A percentile compares a stretch with the other conserved stretches of the same genome.
phyloP scores from a whole-genome alignment of 305 asterid species.

The Ajuga reptans region DNA sequence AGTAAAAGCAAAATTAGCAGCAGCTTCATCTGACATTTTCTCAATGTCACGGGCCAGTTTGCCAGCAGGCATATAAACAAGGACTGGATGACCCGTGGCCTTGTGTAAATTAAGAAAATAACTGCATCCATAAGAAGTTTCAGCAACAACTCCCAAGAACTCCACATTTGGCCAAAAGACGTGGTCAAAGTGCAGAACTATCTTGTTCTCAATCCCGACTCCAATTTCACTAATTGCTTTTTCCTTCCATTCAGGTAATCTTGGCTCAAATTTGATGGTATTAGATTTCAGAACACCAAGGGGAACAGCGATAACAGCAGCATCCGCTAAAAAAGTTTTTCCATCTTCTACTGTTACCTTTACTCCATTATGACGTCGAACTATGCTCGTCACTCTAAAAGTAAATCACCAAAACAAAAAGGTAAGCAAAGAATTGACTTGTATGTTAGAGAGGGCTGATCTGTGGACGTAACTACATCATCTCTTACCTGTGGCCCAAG shows the following conservation, averaged over 20 bases:
- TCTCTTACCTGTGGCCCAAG: slow-evolving; percentile 62
- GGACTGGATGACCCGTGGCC: slow-evolving; percentile 88
- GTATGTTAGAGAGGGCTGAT: background rate
- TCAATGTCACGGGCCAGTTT: slow-evolving; percentile 80
- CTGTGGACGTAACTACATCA: background rate
- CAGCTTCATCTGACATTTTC: slow-evolving; percentile 79
- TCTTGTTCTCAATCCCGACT: slow-evolving; percentile 95
- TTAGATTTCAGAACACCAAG: slow-evolving; percentile 88
- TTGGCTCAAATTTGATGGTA: slow-evolving; percentile 67
- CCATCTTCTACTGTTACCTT: slow-evolving; percentile 82
- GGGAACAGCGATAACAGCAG: slow-evolving; percentile 80
- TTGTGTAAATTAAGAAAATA: slow-evolving; percentile 95
- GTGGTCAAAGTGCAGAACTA: slow-evolving; percentile 58
- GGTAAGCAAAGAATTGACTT: background rate
- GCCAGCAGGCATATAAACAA: slow-evolving; percentile 99
- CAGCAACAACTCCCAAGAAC: slow-evolving; percentile 91
- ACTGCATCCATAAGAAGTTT: slow-evolving; percentile 76
- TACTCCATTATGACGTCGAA: slow-evolving; percentile 70
- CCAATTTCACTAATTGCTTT: slow-evolving; percentile 79
- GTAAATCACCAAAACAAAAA: background rate
- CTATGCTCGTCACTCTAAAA: slow-evolving; percentile 63
- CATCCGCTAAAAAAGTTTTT: slow-evolving; percentile 78
- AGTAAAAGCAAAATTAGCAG: slow-evolving; percentile 69
- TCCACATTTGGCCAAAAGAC: slow-evolving; percentile 98
- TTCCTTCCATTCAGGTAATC: slow-evolving; percentile 91